Evolutionary conservation across 306 rosid species (phyloP).

Genomic region (Fragaria iinumae): DNA sequence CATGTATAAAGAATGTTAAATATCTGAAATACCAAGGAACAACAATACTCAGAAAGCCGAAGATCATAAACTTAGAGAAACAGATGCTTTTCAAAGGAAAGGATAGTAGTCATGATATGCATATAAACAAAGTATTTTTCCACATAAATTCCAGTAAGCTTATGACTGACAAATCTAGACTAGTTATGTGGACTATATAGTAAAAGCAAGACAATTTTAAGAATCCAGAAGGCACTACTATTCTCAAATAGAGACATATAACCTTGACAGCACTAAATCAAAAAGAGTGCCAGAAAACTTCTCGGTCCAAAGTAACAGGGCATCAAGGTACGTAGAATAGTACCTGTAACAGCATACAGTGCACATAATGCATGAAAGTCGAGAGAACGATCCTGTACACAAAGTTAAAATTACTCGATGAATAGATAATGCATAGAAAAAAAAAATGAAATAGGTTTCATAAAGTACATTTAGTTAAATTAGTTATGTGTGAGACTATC

Average conservation of each 20-base stretch:
- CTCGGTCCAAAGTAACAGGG: background rate
- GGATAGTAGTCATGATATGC: background rate
- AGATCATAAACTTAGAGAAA: background rate
- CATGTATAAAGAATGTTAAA: background rate
- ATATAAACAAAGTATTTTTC: background rate
- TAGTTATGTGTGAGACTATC: background rate
- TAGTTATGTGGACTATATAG: background rate
- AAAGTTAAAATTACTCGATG: background rate
- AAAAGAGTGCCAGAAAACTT: background rate
- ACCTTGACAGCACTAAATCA: background rate
- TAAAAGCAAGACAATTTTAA: background rate
- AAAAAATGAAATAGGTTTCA: background rate
- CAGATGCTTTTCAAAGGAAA: background rate
- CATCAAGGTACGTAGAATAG: slow-evolving; percentile 20
- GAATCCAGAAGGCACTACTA: background rate
- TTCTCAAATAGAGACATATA: background rate
- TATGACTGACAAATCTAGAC: background rate
- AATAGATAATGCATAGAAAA: background rate
- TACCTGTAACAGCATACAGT: slow-evolving; percentile 84
- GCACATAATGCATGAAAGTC: slow-evolving; percentile 70
- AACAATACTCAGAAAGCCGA: background rate
- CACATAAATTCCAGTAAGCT: background rate
- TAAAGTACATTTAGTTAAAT: background rate
- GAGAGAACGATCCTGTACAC: slow-evolving; percentile 79
- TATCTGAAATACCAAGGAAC: background rate